Evolutionary conservation across 768 basidiomycete genomes (phyloP).

Genomic region (Lentinula lateritia): DNA sequence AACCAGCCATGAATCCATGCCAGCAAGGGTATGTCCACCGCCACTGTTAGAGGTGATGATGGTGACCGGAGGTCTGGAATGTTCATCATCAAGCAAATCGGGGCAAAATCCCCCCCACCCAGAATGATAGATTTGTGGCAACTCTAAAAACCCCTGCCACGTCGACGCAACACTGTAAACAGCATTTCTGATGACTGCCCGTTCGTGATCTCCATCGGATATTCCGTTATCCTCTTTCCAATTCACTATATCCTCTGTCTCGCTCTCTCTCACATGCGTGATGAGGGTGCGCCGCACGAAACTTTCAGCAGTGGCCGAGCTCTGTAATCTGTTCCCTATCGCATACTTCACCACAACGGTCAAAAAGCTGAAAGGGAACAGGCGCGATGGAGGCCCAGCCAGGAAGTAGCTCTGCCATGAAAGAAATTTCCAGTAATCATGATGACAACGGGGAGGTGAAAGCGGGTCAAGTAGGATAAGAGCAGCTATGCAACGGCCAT

Average conservation of each 20-base stretch:
- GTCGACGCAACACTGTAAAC: slow-evolving; percentile 41
- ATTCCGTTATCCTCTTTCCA: slow-evolving; percentile 37
- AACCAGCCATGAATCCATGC: slow-evolving; percentile 46
- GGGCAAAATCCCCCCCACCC: slow-evolving; percentile 47
- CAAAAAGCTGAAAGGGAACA: slow-evolving; percentile 35
- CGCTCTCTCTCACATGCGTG: slow-evolving; percentile 29
- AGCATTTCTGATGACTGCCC: slow-evolving; percentile 33
- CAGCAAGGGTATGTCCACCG: slow-evolving; percentile 27
- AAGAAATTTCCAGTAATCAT: slow-evolving; percentile 38
- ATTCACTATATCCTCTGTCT: slow-evolving; percentile 24
- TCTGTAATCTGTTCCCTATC: slow-evolving; percentile 30
- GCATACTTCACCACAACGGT: slow-evolving; percentile 23
- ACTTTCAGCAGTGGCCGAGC: slow-evolving; percentile 32
- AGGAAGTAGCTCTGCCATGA: slow-evolving; percentile 41
- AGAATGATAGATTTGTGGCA: slow-evolving; percentile 35
- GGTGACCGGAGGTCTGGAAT: slow-evolving; percentile 38
- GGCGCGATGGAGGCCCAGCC: slow-evolving; percentile 37
- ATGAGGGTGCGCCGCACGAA: slow-evolving; percentile 36
- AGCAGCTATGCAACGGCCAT: slow-evolving; percentile 38
- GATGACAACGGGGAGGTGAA: slow-evolving; percentile 42
- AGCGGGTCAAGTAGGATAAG: slow-evolving; percentile 42
- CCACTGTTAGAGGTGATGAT: slow-evolving; percentile 40
- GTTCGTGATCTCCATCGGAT: slow-evolving; percentile 38
- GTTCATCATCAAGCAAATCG: slow-evolving; percentile 35
- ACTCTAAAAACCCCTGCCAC: slow-evolving; percentile 48